phyloP scores from a whole-genome alignment of 108 stramenopile species.

The Discostella pseudostelligera region DNA sequence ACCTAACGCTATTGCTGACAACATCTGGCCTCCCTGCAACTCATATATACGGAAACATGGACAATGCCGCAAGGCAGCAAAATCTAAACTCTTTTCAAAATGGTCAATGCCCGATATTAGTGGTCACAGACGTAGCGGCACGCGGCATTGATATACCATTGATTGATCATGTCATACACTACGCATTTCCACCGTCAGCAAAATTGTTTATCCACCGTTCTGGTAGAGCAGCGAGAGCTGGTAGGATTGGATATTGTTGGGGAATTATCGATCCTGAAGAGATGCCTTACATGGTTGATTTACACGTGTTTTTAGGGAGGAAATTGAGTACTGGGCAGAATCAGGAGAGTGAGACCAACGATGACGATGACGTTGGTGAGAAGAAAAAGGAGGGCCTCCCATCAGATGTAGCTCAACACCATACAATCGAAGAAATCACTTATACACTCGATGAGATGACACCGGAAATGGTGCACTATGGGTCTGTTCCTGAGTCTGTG shows the following conservation, averaged over 20 bases:
- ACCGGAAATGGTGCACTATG: conserved; percentile 97
- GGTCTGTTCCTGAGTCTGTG: conserved; percentile 89
- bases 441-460: conserved; percentile 92
- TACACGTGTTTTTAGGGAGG: conserved; percentile 93
- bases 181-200: conserved; percentile 90
- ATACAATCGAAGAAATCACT: conserved; percentile 37
- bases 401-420: conserved; percentile 12
- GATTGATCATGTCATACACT: conserved; percentile 98
- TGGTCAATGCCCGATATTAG: conserved; percentile 79
- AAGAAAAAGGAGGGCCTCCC: conserved; percentile 5
- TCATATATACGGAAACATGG: conserved; percentile 96
- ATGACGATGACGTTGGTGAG: conserved; percentile 29
- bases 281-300: conserved; percentile 96
- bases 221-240: conserved; percentile 93
- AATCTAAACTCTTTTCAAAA: conserved; percentile 88
- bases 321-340: conserved; percentile 53
- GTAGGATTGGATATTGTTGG: conserved; percentile 89
- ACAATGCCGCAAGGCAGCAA: conserved; percentile 84
- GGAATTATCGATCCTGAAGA: conserved; percentile 96
- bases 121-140: conserved; percentile 98
- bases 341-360: conserved; percentile 25
- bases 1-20: conserved; percentile 77
- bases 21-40: conserved; percentile 66
- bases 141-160: conserved; percentile 98
- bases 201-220: conserved; percentile 96